Conservation (phyloP, 169 alveolate genomes). For the Eimeria sp. region DNA sequence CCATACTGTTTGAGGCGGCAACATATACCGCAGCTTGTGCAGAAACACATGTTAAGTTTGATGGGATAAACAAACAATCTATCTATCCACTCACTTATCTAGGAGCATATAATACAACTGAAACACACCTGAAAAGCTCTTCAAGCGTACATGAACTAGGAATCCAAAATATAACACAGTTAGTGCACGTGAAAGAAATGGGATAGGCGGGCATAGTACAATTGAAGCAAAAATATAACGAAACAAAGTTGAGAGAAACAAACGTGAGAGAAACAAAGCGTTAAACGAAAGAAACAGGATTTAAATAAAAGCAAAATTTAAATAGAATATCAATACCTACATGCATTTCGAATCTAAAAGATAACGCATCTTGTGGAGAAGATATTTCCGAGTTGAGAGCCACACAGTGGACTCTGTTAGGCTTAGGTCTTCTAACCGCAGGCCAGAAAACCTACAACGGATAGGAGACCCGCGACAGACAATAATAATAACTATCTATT, state of each 20-base stretch:
- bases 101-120: not conserved
- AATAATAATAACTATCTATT: not conserved
- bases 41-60: not conserved
- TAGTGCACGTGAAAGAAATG: no score
- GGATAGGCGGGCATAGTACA: no score
- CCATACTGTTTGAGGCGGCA: no score
- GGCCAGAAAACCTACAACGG: conserved; percentile 87
- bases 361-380: conserved; percentile 88
- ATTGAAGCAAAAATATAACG: no score
- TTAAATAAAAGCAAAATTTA: not conserved
- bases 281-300: no score
- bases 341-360: conserved; percentile 89
- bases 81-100: no score
- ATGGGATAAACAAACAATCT: no score
- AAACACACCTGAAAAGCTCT: no score
- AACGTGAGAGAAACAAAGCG: not conserved
- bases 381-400: conserved; percentile 88
- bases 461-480: not conserved
- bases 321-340: not conserved
- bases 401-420: conserved; percentile 85
- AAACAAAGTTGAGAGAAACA: no score
- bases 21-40: not conserved
- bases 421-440: conserved; percentile 90
- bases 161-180: no score
- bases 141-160: no score